Conservation (phyloP, 495 filamentous ascomycete genomes). For the Beverwykella pulmonaria region DNA sequence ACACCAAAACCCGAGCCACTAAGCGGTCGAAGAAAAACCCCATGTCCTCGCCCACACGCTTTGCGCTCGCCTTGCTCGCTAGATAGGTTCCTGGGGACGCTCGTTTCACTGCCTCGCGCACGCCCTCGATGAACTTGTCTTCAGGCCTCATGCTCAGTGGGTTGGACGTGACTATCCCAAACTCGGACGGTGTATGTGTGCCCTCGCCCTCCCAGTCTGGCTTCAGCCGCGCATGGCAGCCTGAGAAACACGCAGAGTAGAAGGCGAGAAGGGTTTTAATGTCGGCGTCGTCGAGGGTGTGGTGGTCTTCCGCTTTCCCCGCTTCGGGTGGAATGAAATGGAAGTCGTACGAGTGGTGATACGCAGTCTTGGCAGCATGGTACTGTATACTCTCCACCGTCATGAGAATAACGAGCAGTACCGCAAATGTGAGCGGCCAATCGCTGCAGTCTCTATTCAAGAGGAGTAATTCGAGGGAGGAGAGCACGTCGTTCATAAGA, state of each 20-base stretch:
- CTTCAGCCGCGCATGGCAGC: conserved; percentile 31
- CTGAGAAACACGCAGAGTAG: conserved; percentile 35
- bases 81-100: conserved; percentile 29
- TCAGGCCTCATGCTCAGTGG: conserved; percentile 2
- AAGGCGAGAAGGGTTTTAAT: conserved; percentile 28
- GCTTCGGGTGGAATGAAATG: background rate
- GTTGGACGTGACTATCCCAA: background rate
- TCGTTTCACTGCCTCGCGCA: conserved; percentile 27
- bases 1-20: conserved; percentile 33
- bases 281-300: conserved; percentile 26
- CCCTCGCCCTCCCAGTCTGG: conserved; percentile 31
- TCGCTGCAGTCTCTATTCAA: conserved; percentile 33
- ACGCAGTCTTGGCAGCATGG: conserved; percentile 36
- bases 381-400: conserved; percentile 39
- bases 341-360: conserved; percentile 27
- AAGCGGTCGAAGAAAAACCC: conserved; percentile 38
- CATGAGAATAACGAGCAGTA: conserved; percentile 35
- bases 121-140: conserved; percentile 29
- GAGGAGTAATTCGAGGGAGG: conserved; percentile 24
- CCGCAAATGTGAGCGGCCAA: conserved; percentile 32
- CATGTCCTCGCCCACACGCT: conserved; percentile 29
- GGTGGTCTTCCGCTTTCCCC: background rate
- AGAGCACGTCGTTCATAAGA: conserved; percentile 35
- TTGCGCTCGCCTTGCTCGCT: conserved; percentile 9
- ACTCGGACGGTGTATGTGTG: background rate